Base-by-base conservation (phyloP, 345 rosid genomes). In the Capsella bursapastoris region DNA sequence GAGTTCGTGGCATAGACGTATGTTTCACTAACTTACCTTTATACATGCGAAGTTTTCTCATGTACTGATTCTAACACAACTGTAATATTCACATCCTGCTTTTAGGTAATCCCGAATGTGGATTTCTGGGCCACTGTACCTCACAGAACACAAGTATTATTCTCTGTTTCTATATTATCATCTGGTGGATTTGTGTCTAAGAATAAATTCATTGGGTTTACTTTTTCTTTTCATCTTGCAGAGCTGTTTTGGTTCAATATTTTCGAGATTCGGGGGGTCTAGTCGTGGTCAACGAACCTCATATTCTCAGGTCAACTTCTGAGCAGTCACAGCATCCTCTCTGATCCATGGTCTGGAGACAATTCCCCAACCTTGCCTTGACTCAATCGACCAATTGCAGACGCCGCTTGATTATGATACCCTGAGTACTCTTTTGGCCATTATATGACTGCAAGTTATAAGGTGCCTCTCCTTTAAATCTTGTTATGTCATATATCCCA, bases 111-210 rank as follows among this genome's bases (percentile, higher is more conserved):
- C 70, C 99, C 98, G 0, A 92, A 92, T 82, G 38, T 85, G 80
- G 96, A 88, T 73, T 80, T 89, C 64, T 95, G 99, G 99, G 76
- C 69, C 73, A 82, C 86, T 78, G 40, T 90, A 76, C 98, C 92
- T 9, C 97, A 81, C 64, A 90, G 84, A 79, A 82, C 72, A 50
- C 91, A 89, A 91, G 98, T 95, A 85, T 40, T 43, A 25, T 71
- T 40, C 4, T 51, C 29, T 52, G 43, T 35, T 74, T 71, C 43
- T 64, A 43, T 16, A 48, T 45, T 18, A 55, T 53, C 56, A 43
- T 13, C 53, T 28, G 45, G 35, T 52, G 44, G 35, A 7, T 53
- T 35, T 29, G 4, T n/a, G 5, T 61, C 58, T 71, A 25, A 15
- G 45, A 77, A 22, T 27, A 32, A 10, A 45, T 32, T 14, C 45